A percentile compares a stretch with the other conserved stretches of the same genome.
Conservation (phyloP, 2,329 filamentous ascomycete species). For the Talaromyces sp. region DNA sequence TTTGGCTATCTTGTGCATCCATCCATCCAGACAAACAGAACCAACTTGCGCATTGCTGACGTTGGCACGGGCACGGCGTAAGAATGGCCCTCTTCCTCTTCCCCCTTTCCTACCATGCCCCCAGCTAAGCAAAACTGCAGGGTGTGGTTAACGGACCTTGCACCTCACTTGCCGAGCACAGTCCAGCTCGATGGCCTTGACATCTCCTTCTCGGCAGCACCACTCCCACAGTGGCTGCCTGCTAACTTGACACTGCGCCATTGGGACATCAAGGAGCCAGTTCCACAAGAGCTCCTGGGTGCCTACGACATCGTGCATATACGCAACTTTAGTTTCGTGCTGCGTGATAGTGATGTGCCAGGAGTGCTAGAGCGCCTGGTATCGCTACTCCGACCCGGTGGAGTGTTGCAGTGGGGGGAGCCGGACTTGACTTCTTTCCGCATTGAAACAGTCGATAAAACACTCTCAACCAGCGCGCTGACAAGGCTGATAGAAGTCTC, state of each 20-base stretch:
- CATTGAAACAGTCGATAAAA: not conserved
- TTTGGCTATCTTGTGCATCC: conserved; percentile 15
- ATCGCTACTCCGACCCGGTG: conserved; percentile 1
- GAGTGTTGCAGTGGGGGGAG: not conserved
- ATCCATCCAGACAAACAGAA: not conserved
- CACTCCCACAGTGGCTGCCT: conserved; percentile 14
- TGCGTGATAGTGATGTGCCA: not conserved
- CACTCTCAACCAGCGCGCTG: not conserved
- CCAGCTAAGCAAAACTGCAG: not conserved
- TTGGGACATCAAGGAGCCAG: conserved; percentile 16
- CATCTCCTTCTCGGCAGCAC: conserved; percentile 14
- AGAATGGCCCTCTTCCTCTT: too few species aligned
- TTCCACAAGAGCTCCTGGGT: conserved; percentile 16
- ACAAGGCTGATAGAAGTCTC: not conserved
- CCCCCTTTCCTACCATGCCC: not conserved
- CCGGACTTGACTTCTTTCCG: not conserved
- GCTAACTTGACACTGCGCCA: conserved; percentile 15
- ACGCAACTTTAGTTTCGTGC: conserved; percentile 1
- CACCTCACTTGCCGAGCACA: conserved; percentile 4
- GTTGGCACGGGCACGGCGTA: conserved; percentile 20
- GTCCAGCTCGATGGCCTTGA: conserved; percentile 19
- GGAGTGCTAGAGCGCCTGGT: not conserved
- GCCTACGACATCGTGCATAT: conserved; percentile 25
- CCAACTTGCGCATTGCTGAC: conserved; percentile 18
- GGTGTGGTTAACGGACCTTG: conserved; percentile 17